Conservation (phyloP, 1,284 basidiomycete species). For the Moniliella sp. region DNA sequence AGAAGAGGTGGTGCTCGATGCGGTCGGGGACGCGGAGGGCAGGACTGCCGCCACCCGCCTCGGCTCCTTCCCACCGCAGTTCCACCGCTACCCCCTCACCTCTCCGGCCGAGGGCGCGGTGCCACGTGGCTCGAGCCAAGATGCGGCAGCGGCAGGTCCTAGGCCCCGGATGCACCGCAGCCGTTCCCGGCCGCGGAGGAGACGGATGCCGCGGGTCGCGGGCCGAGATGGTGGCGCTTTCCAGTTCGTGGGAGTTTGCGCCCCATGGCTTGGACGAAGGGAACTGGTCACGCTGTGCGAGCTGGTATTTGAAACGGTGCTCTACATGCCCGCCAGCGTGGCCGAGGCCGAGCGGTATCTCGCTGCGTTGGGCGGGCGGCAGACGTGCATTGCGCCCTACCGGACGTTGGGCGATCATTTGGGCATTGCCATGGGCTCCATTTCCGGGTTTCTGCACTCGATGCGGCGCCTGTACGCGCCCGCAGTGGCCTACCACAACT, state of each 20-base stretch:
- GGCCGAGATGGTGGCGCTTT: no score
- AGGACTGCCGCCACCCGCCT: no score
- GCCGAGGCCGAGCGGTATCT: not conserved
- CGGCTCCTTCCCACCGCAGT: no score
- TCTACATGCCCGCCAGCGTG: not conserved
- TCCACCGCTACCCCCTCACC: no score
- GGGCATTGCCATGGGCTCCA: not conserved
- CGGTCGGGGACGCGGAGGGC: no score
- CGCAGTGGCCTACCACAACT: not conserved
- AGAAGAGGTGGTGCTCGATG: no score
- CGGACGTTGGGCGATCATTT: not conserved
- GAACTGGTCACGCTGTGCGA: not conserved
- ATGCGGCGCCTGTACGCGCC: not conserved
- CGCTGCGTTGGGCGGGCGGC: not conserved
- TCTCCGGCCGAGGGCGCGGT: no score
- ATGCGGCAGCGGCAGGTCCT: no score
- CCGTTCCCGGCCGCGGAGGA: no score
- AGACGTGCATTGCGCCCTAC: not conserved
- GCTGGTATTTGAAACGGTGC: not conserved
- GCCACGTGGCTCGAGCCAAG: no score
- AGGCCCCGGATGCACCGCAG: no score
- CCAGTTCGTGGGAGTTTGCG: not conserved
- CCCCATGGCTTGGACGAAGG: not conserved
- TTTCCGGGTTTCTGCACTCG: not conserved
- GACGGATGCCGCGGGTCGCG: no score